Evolutionary conservation across 345 rosid species (phyloP).

Genomic region (Eucalyptus globulus): DNA sequence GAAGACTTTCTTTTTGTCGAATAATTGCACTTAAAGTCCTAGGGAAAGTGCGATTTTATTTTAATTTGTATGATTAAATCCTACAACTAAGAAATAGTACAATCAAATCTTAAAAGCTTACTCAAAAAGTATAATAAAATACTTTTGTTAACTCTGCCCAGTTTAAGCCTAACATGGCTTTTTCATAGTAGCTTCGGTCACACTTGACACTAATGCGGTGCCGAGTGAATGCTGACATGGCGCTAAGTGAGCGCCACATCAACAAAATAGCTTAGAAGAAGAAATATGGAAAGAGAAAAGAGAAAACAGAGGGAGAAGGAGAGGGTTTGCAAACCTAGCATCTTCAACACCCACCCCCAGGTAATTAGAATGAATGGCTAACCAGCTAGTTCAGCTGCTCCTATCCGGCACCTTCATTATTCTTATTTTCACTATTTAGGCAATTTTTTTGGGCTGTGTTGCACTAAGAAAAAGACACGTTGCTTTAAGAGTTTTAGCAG

Average conservation of each 20-base stretch:
- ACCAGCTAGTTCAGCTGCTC: background rate
- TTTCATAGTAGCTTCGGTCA: background rate
- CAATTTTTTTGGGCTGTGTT: background rate
- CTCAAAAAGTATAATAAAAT: background rate
- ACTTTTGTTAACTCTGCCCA: background rate
- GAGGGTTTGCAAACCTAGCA: background rate
- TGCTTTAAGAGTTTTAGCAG: background rate
- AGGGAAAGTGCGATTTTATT: background rate
- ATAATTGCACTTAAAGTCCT: background rate
- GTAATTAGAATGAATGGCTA: background rate
- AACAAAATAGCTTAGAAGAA: background rate
- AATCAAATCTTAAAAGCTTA: background rate
- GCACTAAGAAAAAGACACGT: background rate
- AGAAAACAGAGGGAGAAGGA: background rate
- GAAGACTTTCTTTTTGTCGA: background rate
- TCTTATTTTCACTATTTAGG: background rate
- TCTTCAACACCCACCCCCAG: background rate
- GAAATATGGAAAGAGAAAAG: background rate
- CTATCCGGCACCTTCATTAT: background rate
- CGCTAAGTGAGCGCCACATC: background rate
- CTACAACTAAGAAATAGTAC: background rate
- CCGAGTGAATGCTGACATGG: background rate
- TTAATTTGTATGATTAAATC: background rate
- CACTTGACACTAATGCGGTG: background rate
- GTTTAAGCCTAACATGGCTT: background rate